Evolutionary conservation across 208 protist genomes (phyloP), one percentile per base, ranked within the genome.

Genomic region (Wallacemonas rigidus): DNA sequence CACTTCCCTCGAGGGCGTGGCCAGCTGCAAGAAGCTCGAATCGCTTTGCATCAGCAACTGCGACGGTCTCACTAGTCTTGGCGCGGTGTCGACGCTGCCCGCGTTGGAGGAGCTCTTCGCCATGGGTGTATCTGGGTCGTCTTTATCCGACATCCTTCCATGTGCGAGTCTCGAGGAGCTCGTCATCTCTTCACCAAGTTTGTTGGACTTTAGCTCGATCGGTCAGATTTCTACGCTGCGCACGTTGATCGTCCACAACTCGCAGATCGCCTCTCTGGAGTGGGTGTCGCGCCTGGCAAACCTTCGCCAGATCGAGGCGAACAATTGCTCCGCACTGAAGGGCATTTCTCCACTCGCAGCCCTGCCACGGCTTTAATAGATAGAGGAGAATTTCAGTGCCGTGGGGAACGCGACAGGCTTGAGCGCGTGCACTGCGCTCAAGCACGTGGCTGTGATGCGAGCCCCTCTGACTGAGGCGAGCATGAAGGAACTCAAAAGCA

Each of bases 31-130:
- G 65, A 5, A 40, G 45, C 65, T 70, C 12, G 60, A 65, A n/a
- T 38, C 41, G 11, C 41, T 65, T 2, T 45, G 41, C 12, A 2
- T 65, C 41, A 51, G 60, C 60, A 65, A 51, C 41, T 65, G 60
- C 43, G 40, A 65, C 4, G n/a, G 17, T 7, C 6, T 65, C 9
- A 53, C 3, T 4, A 6, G 9, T 14, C 38, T 65, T 3, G 17
- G 2, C 17, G 15, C 40, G 3, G 9, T 65, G 41, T 2, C 43
- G 14, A 45, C 45, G 12, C 43, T 65, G 60, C 60, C 60, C 3
- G 60, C 60, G 3, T 7, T 65, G 40, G 51, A 65, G 60, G 60
- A 45, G 43, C 60, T 65, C 2, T 65, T 65, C 17, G 60, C 60
- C 12, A 45, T 65, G 40, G 41, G 41, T 39, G 60, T 65, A 12